Percentiles rank a stretch among this genome's conserved stretches.
These are phyloP conservation scores for Blepharisma japonicum DNA, from an alignment of 73 alveolate genomes.

Conservation along the genomic window DNA sequence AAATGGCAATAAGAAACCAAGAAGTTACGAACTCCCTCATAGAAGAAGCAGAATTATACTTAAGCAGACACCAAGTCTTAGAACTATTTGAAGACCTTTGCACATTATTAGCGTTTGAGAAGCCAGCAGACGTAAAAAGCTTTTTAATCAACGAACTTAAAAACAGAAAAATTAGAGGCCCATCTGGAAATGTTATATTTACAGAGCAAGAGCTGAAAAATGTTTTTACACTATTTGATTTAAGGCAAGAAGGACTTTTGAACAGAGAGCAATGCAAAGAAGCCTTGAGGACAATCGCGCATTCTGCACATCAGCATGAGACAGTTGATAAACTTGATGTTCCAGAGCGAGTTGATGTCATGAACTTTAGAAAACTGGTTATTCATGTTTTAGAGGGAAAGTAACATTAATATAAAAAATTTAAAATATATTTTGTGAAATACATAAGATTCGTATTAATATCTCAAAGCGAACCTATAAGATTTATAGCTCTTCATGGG, in stretches of 20 bases:
- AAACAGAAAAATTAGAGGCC: constrained; percentile 58
- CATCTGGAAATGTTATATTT: constrained; percentile 45
- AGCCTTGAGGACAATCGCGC: constrained; percentile 28
- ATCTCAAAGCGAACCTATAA: no score
- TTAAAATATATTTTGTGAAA: no score
- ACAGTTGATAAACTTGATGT: background rate
- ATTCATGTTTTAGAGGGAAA: constrained; percentile 5
- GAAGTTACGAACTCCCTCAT: background rate
- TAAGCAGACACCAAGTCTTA: constrained; percentile 21
- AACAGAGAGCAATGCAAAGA: constrained; percentile 61
- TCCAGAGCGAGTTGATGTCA: constrained; percentile 13
- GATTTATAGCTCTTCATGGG: no score
- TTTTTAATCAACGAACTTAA: constrained; percentile 57
- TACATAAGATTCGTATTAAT: no score
- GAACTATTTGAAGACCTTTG: constrained; percentile 36
- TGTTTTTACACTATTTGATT: constrained; percentile 60
- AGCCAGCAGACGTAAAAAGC: constrained; percentile 59
- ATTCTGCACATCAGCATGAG: constrained; percentile 16
- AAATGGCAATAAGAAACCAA: no score
- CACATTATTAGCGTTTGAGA: constrained; percentile 10
- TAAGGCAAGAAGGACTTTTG: constrained; percentile 54
- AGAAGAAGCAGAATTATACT: constrained; percentile 26
- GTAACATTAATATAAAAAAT: no score
- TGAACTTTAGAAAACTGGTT: background rate
- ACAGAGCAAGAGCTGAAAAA: constrained; percentile 64